These are phyloP conservation scores for Speleostelium caveatum DNA, from an alignment of 78 protist genomes.

Conservation along the genomic window DNA sequence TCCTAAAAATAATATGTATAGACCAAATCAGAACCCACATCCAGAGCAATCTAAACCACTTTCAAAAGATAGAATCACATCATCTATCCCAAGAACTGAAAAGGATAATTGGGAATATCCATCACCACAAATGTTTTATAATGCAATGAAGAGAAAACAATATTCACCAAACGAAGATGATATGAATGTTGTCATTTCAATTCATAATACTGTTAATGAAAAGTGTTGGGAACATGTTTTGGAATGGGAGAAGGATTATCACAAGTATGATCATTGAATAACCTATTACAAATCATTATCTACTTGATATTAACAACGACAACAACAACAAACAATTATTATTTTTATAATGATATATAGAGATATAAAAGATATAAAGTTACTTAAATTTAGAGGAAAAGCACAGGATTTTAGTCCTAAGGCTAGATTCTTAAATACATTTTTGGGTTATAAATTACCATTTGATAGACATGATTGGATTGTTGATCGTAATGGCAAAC, in stretches of 20 bases:
- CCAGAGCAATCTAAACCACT: constrained; percentile 75
- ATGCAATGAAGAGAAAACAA: constrained; percentile 88
- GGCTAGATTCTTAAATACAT: constrained; percentile 77
- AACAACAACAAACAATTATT: background rate
- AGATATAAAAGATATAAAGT: constrained; percentile 53
- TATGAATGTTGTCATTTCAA: constrained; percentile 81
- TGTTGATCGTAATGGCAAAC: constrained; percentile 88
- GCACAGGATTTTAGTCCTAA: constrained; percentile 87
- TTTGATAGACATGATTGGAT: constrained; percentile 94
- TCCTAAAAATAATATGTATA: constrained; percentile 79
- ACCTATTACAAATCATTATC: too few species aligned
- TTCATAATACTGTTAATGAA: constrained; percentile 89
- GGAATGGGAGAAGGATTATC: constrained; percentile 80
- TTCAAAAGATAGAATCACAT: constrained; percentile 50
- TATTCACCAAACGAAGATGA: constrained; percentile 86
- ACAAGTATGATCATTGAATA: constrained; percentile 32
- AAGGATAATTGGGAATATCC: constrained; percentile 86
- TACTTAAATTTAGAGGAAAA: constrained; percentile 83
- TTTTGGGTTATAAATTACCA: constrained; percentile 85
- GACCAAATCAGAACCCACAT: constrained; percentile 76
- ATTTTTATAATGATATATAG: background rate
- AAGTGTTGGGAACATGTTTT: constrained; percentile 87
- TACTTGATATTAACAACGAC: too few species aligned
- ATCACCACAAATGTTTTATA: constrained; percentile 88
- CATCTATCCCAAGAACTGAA: constrained; percentile 83